Evolutionary conservation across 2,329 filamentous ascomycete species (phyloP), one percentile per base, ranked within the genome.

Genomic region (Talaromyces sp.): DNA sequence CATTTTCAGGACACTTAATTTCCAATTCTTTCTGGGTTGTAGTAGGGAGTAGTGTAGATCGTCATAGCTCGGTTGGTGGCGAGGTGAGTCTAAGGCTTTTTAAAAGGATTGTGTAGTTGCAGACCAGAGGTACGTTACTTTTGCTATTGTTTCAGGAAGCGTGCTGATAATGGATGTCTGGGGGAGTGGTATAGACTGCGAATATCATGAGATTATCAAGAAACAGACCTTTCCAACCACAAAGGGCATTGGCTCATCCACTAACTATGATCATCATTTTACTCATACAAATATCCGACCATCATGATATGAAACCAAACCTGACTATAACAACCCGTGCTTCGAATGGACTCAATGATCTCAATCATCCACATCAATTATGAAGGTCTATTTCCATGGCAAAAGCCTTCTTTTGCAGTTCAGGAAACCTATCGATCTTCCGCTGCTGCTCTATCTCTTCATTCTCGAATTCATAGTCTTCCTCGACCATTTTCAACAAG

Each of bases 401-500:
- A 3, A 37, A 8, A 8, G 9, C 50, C 50, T 35, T 54, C n/a
- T 54, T 50, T 45, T 49, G 54, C 33, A 13, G 50, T 39, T 37
- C 47, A 31, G 19, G 58, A 62, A 22, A 60, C 16, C 49, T 57
- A 9, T 58, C 52, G 13, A 68, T 50, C n/a, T 47, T 41, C 49
- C 27, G 45, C 3, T 64, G 60, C 58, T 67, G 54, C 45, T 56
- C 59, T 6, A 64, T 62, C 14, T 37, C 57, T 9, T 63, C 47
- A 1, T 65, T 43, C 45, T 68, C 66, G 10, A 69, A 8, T 2
- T 39, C 57, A 1, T 66, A 68, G 50, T 78, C 74, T 33, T 76
- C 72, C 39, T 70, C 65, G 1, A 74, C 69, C 64, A 76, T 70
- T 0, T 66, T 45, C 7, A 75, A 68, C 27, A 78, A 60, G 45